These are phyloP conservation scores for Clavispora carvajalis DNA, from an alignment of 805 yeast species.

Conservation along the genomic window DNA sequence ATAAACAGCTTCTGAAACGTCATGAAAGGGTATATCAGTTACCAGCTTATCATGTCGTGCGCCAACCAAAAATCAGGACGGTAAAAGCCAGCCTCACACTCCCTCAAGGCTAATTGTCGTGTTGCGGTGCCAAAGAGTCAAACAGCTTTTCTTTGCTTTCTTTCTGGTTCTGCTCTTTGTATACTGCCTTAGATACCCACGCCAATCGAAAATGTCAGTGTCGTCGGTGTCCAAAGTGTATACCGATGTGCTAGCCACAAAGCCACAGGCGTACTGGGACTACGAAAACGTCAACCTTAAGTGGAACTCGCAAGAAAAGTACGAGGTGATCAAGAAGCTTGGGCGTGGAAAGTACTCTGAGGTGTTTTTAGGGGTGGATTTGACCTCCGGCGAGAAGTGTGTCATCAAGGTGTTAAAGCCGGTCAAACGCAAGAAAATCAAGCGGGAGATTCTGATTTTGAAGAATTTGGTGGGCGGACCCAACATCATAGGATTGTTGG, in stretches of 20 bases:
- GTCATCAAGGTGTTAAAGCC: constrained; percentile 93
- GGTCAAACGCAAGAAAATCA: constrained; percentile 86
- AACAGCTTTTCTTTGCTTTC: neutral
- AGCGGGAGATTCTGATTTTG: constrained; percentile 82
- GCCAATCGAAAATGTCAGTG: constrained; percentile 14
- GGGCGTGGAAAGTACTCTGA: constrained; percentile 95
- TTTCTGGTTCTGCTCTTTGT: constrained; percentile 1
- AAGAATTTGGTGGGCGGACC: constrained; percentile 84
- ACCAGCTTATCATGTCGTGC: too few relatives aligned
- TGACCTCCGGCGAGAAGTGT: constrained; percentile 54
- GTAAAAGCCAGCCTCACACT: neutral
- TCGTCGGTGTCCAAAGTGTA: constrained; percentile 71
- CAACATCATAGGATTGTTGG: constrained; percentile 67
- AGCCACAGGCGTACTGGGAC: constrained; percentile 86
- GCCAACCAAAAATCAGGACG: too few relatives aligned
- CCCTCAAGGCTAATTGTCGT: neutral
- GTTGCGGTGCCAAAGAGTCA: neutral
- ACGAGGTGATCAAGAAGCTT: constrained; percentile 76
- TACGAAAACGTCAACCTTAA: constrained; percentile 59
- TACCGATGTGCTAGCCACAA: constrained; percentile 68
- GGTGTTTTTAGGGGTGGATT: constrained; percentile 80
- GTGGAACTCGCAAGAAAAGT: constrained; percentile 83
- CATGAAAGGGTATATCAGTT: too few relatives aligned
- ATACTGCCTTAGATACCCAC: neutral
- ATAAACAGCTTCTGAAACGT: too few relatives aligned